Percentiles rank a stretch among this genome's conserved stretches.
These are phyloP conservation scores for Phoenix dactylifera DNA, from an alignment of 176 grass and related monocot genomes.

Conservation along the genomic window DNA sequence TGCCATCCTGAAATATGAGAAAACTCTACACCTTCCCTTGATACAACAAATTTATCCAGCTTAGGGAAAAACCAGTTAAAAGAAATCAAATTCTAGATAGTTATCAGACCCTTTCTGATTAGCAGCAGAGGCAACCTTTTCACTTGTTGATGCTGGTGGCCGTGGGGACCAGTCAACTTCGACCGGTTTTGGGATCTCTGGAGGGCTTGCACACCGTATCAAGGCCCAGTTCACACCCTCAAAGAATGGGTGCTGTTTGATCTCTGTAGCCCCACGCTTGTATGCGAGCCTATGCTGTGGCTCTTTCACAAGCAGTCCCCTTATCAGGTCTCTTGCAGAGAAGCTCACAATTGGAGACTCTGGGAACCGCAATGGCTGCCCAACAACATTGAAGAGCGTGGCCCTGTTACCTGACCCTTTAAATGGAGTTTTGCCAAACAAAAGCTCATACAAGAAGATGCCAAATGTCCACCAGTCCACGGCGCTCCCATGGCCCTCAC, in stretches of 20 bases:
- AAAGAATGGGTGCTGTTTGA: constrained; percentile 87
- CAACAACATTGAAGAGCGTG: constrained; percentile 80
- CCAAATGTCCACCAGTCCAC: constrained; percentile 98
- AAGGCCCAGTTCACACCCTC: constrained; percentile 86
- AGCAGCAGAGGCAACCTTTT: constrained; percentile 9
- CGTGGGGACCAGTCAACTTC: constrained; percentile 38
- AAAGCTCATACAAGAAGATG: constrained; percentile 83
- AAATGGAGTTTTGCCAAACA: constrained; percentile 91
- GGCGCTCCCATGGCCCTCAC: constrained; percentile 84
- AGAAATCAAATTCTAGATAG: constrained; percentile 91
- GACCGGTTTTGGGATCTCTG: constrained; percentile 59
- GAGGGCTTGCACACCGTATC: constrained; percentile 79
- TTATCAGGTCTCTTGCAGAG: constrained; percentile 62
- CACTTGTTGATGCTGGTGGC: constrained; percentile 6
- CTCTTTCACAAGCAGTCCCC: constrained; percentile 72
- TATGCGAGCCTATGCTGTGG: constrained; percentile 58
- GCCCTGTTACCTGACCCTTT: constrained; percentile 72
- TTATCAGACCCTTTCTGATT: constrained; percentile 45
- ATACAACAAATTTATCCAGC: constrained; percentile 9
- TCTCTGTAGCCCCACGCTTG: constrained; percentile 80
- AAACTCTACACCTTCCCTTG: constrained; percentile 6
- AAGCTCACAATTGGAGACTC: constrained; percentile 72
- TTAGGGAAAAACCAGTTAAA: constrained; percentile 32
- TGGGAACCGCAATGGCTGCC: constrained; percentile 58
- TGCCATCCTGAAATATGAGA: constrained; percentile 1